These are phyloP conservation scores for Withania somnifera DNA, from an alignment of 305 asterid genomes.

Conservation along the genomic window DNA sequence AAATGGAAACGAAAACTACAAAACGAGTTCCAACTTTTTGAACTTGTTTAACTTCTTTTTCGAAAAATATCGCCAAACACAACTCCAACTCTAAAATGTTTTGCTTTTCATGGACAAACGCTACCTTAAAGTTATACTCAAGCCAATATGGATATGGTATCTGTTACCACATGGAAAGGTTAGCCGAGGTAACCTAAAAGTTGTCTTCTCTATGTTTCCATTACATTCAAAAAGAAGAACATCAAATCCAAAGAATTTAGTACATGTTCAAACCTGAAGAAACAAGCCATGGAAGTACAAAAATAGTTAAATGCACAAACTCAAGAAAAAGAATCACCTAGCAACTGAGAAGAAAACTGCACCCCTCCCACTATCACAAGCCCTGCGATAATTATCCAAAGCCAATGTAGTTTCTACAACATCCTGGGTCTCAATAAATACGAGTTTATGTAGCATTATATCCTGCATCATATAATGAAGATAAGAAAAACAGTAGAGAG, in stretches of 20 bases:
- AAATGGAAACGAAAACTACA: background rate
- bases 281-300: background rate
- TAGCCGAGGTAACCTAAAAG: background rate
- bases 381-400: conserved; percentile 88
- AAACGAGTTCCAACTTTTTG: too few species aligned
- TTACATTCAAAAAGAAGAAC: background rate
- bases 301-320: background rate
- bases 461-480: conserved; percentile 47
- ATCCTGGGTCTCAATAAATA: conserved; percentile 97
- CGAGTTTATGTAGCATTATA: conserved; percentile 96
- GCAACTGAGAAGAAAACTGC: conserved; percentile 99
- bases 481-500: background rate
- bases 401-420: conserved; percentile 99
- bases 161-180: background rate
- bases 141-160: too few species aligned
- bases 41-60: too few species aligned
- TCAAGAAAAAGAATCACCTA: conserved; percentile 42
- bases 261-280: background rate
- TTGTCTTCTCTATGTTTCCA: background rate
- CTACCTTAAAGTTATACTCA: too few species aligned
- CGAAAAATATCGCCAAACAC: too few species aligned
- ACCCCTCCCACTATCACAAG: conserved; percentile 99
- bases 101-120: too few species aligned
- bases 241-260: background rate
- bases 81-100: too few species aligned